phyloP scores from a whole-genome alignment of 495 filamentous ascomycete species.

The Penicillium simplicissimum region DNA sequence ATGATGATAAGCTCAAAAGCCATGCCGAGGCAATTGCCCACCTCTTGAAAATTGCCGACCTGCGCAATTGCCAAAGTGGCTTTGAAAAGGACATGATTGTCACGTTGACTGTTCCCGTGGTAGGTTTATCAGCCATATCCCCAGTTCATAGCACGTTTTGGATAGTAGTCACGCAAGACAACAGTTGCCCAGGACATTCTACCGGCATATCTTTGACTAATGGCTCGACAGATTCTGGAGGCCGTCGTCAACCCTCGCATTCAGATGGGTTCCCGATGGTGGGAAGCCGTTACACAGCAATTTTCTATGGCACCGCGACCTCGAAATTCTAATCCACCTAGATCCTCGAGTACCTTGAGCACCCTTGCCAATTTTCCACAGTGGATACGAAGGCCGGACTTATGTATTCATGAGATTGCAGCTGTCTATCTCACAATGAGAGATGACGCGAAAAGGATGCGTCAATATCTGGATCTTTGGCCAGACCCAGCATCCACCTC shows the following conservation, averaged over 20 bases:
- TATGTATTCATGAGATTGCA: constrained; percentile 25
- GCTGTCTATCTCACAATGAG: constrained; percentile 19
- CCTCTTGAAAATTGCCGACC: constrained; percentile 30
- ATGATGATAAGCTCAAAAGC: constrained; percentile 19
- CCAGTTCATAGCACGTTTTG: no score
- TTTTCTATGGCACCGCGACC: not conserved
- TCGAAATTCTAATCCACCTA: not conserved
- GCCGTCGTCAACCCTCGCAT: constrained; percentile 33
- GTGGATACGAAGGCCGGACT: constrained; percentile 22
- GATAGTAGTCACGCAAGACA: no score
- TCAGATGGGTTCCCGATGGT: constrained; percentile 25
- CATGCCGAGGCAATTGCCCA: constrained; percentile 38
- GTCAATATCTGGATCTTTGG: constrained; percentile 11
- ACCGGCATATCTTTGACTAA: not conserved
- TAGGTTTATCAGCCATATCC: constrained; percentile 18
- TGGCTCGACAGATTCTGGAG: constrained; percentile 34
- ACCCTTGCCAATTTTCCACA: constrained; percentile 24
- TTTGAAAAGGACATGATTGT: constrained; percentile 36
- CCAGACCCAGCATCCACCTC: not conserved
- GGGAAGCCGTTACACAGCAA: constrained; percentile 9
- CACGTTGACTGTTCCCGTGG: constrained; percentile 37
- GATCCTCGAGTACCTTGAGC: constrained; percentile 15
- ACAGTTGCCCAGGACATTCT: no score
- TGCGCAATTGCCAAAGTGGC: constrained; percentile 21
- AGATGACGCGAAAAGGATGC: constrained; percentile 17